Base-by-base conservation (phyloP, 2,329 filamentous ascomycete genomes). In the Penicillium sp. region DNA sequence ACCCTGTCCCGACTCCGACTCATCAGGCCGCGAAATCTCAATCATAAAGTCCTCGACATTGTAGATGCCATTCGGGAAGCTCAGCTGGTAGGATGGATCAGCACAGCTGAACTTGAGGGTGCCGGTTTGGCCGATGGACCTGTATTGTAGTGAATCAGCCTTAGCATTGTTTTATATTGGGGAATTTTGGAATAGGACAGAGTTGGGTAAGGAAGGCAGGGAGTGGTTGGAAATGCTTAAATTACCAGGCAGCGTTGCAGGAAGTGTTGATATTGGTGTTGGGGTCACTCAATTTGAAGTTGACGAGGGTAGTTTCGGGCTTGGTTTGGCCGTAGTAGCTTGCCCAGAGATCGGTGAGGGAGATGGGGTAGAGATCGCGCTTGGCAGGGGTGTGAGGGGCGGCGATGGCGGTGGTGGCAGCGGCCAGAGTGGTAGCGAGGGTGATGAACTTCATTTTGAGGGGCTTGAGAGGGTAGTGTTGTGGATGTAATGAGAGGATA, bases 1-100 rank as follows among this genome's bases (percentile, higher is more conserved):
- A 26, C 40, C 12, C 55, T 47, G 10, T 9, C 65, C 63, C 37
- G 40, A 45, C 15, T 53, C 42, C 24, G 62, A 61, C 12, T 61
- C 62, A 51, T 65, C 59, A 2, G 55, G 4, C n/a, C 65, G 60
- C 35, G 59, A 59, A 26, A 68, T 59, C 17, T 56, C 50, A 1
- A 68, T 28, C 15, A 59, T 51, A 37, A 68, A 58, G 8, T 67
- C 49, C n/a, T 67, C 64, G n/a, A 68, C 58, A 22, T 63, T 60
- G n/a, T 60, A 63, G 30, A 68, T 61, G 37, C 66, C 66, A 10
- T 61, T 54, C 3, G 62, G 58, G 38, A 68, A 62, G 10, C 60
- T 58, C 12, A 68, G 35, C 35, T 61, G 59, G 37, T 68, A 68
- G 3, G 58, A 40, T 10, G 50, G 53, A 24, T 67, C 45, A 12